phyloP scores from a whole-genome alignment of 257 asterid species.

The Paulownia fortunei region DNA sequence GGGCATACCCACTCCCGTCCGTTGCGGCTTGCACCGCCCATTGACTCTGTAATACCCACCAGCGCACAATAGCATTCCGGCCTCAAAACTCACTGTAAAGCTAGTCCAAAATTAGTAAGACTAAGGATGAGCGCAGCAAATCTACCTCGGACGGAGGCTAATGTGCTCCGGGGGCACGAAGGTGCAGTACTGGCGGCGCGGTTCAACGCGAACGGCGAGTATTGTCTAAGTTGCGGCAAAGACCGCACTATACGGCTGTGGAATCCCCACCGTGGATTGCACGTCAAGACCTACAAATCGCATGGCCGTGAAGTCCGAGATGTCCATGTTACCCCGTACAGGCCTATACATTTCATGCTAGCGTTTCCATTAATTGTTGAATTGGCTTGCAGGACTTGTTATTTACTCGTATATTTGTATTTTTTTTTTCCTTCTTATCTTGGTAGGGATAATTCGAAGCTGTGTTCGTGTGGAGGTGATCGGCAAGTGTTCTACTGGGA shows the following conservation, averaged over 20 bases:
- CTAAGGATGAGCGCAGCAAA: constrained; percentile 47
- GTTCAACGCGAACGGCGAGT: constrained; percentile 88
- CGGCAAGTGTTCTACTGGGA: constrained; percentile 98
- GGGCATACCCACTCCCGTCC: neutral
- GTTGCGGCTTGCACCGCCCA: neutral
- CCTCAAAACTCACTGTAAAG: neutral
- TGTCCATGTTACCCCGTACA: constrained; percentile 79
- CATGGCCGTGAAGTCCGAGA: constrained; percentile 98
- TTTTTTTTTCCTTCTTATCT: neutral
- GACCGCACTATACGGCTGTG: constrained; percentile 94
- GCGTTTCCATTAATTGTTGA: neutral
- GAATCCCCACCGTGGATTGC: constrained; percentile 97
- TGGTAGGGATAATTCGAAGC: constrained; percentile 85
- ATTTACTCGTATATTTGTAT: neutral
- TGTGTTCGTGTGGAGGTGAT: constrained; percentile 92
- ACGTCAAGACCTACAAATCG: constrained; percentile 87
- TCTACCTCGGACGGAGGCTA: constrained; percentile 71
- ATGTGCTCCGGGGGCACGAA: constrained; percentile 87
- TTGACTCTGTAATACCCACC: neutral
- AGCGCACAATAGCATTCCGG: constrained; percentile 17
- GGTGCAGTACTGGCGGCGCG: constrained; percentile 97
- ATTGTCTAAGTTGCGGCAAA: constrained; percentile 92
- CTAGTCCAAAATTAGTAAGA: neutral
- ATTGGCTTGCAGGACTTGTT: neutral
- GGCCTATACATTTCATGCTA: neutral